Base-by-base conservation (phyloP, 2,329 filamentous ascomycete genomes). In the Whalleya microplaca region DNA sequence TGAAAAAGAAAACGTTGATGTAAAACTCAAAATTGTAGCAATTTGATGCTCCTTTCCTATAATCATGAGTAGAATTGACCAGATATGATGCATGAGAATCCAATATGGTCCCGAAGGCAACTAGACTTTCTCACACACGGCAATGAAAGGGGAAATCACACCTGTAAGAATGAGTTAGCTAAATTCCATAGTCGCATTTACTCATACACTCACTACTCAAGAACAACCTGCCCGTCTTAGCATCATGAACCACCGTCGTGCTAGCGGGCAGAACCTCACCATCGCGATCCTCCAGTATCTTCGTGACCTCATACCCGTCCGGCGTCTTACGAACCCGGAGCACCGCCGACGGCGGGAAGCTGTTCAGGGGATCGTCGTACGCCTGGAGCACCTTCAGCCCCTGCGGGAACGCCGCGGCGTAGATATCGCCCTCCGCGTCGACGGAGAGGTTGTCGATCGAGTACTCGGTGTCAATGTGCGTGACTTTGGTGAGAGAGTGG, bases 161-260 rank as follows among this genome's bases (percentile, higher is more conserved):
- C 65, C 64, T 66, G 3, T 2, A 7, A 14, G 37, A 6, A 8
- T 9, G 21, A 12, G 48, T 56, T 3, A 61, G 41, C 37, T 12
- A 21, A 18, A 27, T 27, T 12, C 16, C 27, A 40, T 12, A 18
- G 7, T 10, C 16, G 14, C 10, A 37, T 5, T 14, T 37, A 12
- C 32, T 14, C 32, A 37, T 37, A 12, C 14, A 63, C 62, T 59
- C 56, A 70, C 69, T 56, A 23, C 62, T 58, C 18, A 69, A 53
- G 40, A 71, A 71, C 41, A 71, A 40, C 21, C 64, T 64, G 9
- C 68, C 66, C 0, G 68, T 70, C 48, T 60, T 64, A 10, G 63
- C 65, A 51, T 71, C 68, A 37, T 69, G 68, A 16, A 71, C 48
- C 7, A 62, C 69, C 0, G 59, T 64, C 20, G 68, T 70, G 7